A percentile compares a stretch with the other conserved stretches of the same genome.
Conservation (phyloP, 2,329 filamentous ascomycete species). For the Lachnellula cervina region DNA sequence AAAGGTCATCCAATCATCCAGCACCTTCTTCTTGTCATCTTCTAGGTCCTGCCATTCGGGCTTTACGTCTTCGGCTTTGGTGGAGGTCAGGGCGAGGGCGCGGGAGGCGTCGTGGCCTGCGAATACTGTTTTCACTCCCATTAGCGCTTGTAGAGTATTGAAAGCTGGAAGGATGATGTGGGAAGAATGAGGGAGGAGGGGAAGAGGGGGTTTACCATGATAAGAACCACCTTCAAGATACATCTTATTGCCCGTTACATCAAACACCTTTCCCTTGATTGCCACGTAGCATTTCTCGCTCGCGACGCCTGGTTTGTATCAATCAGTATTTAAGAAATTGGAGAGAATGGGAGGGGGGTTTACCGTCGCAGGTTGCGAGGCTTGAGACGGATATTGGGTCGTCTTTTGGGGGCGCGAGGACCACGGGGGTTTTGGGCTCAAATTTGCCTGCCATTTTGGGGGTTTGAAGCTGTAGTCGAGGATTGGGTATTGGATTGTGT, state of each 20-base stretch:
- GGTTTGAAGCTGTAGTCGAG: neutral
- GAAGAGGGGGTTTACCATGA: constrained; percentile 53
- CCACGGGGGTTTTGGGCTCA: constrained; percentile 70
- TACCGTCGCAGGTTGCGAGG: constrained; percentile 79
- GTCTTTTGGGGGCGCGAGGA: constrained; percentile 78
- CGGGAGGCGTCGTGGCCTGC: constrained; percentile 94
- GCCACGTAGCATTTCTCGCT: constrained; percentile 63
- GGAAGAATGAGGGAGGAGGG: neutral
- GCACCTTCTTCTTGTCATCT: constrained; percentile 77
- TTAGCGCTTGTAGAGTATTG: neutral
- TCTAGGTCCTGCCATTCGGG: constrained; percentile 78
- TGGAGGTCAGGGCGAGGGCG: constrained; percentile 79
- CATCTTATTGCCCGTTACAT: constrained; percentile 83
- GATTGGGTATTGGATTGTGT: neutral
- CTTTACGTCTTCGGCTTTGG: constrained; percentile 76
- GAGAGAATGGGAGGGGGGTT: constrained; percentile 26
- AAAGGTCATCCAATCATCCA: constrained; percentile 93
- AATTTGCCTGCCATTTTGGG: constrained; percentile 59
- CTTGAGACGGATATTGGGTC: constrained; percentile 79
- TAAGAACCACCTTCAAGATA: constrained; percentile 83
- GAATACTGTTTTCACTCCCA: constrained; percentile 60
- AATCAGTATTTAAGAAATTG: constrained; percentile 1
- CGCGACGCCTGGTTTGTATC: constrained; percentile 49
- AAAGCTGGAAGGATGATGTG: neutral
- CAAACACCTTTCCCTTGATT: constrained; percentile 85